Evolutionary conservation across 768 basidiomycete species (phyloP), one percentile per base, ranked within the genome.

Genomic region (Amyloporia xantha): DNA sequence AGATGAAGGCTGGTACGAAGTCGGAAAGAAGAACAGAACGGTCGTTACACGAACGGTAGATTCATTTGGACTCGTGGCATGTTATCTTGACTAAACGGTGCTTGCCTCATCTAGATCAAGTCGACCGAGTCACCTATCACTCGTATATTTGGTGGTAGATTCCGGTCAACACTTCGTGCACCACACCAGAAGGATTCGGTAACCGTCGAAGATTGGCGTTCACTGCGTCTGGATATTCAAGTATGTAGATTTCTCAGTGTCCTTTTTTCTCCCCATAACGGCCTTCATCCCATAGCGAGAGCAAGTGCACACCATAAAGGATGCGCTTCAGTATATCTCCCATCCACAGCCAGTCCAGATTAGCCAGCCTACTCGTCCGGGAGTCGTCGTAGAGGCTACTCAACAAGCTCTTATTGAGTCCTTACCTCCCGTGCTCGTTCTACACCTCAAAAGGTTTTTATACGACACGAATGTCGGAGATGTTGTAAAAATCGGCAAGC

Each of bases 61-160:
- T 76, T 5, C 7, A 24, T 20, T 33, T 28, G 43, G 11, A 13
- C 36, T 39, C 30, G 5, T n/a, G n/a, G n/a, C n/a, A n/a, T n/a
- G n/a, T n/a, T n/a, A n/a, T n/a, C n/a, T n/a, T n/a, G 3, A 21
- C 37, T 41, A 39, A 20, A 23, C 5, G 21, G 40, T 21, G 19
- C 19, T 41, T 19, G 19, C n/a, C 12, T 15, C 28, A 49, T 53
- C 27, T 48, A 91, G 88, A 82, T 81, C 40, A 91, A 86, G 65
- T 76, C 79, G 0, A 75, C 77, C 2, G 92, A 96, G 55, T 89
- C 90, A 2, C 86, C 93, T 0, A 87, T 99, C 45, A 89, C 91
- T 0, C 74, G 86, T 21, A 88, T 99, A 50, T 99, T 99, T 58
- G 91, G 93, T 24, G 93, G 95, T 27, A 91, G 89, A 61, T 86